Evolutionary conservation across 768 basidiomycete genomes (phyloP).

Genomic region (Lactarius sp.): DNA sequence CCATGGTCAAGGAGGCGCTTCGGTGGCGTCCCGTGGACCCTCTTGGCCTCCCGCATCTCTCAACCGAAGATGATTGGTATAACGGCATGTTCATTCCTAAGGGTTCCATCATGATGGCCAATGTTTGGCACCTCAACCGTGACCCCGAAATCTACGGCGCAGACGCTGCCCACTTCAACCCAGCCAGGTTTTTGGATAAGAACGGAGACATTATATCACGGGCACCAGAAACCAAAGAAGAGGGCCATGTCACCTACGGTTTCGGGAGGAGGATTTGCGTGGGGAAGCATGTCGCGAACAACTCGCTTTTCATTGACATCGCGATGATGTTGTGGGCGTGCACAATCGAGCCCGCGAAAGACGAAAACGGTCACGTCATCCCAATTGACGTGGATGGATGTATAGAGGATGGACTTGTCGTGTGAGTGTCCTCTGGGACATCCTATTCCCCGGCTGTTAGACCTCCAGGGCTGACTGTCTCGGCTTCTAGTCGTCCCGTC

Average conservation of each 20-base stretch:
- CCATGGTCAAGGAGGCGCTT: slow-evolving; percentile 23
- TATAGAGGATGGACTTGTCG: slow-evolving; percentile 18
- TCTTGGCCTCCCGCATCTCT: slow-evolving; percentile 17
- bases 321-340: slow-evolving; percentile 12
- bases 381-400: slow-evolving; percentile 18
- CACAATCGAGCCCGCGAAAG: slow-evolving; percentile 5
- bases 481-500: slow-evolving; percentile 12
- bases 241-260: slow-evolving; percentile 17
- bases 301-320: slow-evolving; percentile 21
- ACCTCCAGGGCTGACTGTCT: background rate
- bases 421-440: background rate
- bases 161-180: slow-evolving; percentile 15
- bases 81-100: slow-evolving; percentile 22
- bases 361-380: slow-evolving; percentile 4
- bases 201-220: background rate
- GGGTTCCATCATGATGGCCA: slow-evolving; percentile 6
- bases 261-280: slow-evolving; percentile 18
- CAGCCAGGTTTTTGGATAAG: slow-evolving; percentile 4
- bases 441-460: background rate
- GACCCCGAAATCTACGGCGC: slow-evolving; percentile 16
- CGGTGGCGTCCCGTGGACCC: slow-evolving; percentile 19
- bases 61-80: slow-evolving; percentile 19
- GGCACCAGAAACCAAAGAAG: slow-evolving; percentile 17
- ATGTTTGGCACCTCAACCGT: slow-evolving; percentile 17
- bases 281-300: slow-evolving; percentile 18